Base-by-base conservation (phyloP, 2,329 filamentous ascomycete species). In the Aspergillus eucalypticola region DNA sequence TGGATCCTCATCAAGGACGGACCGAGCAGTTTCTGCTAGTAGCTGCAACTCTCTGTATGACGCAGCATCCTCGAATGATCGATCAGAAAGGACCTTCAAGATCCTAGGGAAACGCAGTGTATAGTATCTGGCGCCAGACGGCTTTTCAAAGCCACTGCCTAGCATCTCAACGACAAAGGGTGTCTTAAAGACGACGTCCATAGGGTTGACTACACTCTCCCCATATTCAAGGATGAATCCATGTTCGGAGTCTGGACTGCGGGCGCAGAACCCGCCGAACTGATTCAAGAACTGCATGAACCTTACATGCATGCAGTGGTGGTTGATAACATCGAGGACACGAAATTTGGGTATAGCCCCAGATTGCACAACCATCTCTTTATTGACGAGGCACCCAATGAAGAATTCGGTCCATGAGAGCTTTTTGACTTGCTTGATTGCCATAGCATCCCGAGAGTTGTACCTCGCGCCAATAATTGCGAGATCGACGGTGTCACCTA, bases 401-500 rank as follows among this genome's bases (percentile, higher is more conserved):
- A 90, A 88, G 69, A 96, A 96, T 54, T 90, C 86, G 3, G 91
- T 96, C 88, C 89, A 96, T 56, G 83, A 82, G 46, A 90, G 69
- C 17, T 82, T 80, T 5, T 79, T 78, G 2, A 88, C 73, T 4
- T 78, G 75, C 2, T 61, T 51, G 51, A 86, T 83, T 7, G 81
- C 78, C 49, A 80, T 81, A 7, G 88, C 89, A 62, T 86, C 84
- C 53, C 82, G 78, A 3, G 88, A 78, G 65, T 92, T 85, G 66
- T 89, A 92, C 17, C 86, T 86, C 5, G 86, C 92, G 0, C 91
- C 92, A 3, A 96, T 79, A 1, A 94, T 82, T 2, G 90, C 88
- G 70, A 96, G 90, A 72, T 96, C 93, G 8, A 90, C 90, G 29
- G 92, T 86, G 61, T 96, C 92, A 0, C 92, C 91, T 71, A 94